Percentiles rank a stretch among this genome's conserved stretches.
Conservation (phyloP, 495 filamentous ascomycete species). For the Talaromyces ruber region DNA sequence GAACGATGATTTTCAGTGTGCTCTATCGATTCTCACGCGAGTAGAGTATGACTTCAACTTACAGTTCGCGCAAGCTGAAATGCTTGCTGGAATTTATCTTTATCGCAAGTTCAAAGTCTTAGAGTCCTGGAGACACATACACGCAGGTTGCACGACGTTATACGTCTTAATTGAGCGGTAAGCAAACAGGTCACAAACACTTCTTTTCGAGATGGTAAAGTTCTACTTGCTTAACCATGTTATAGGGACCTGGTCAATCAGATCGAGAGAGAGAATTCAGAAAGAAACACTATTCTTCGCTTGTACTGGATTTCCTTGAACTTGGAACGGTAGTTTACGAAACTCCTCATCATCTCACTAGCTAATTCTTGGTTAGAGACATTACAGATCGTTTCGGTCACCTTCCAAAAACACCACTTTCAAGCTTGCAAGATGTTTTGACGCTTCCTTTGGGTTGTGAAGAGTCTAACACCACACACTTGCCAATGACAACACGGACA, state of each 20-base stretch:
- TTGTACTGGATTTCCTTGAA: not conserved
- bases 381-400: not conserved
- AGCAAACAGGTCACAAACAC: not conserved
- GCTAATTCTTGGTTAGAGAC: not conserved
- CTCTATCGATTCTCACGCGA: not conserved
- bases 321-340: not conserved
- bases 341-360: not conserved
- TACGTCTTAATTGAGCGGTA: not conserved
- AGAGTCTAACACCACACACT: not conserved
- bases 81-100: not conserved
- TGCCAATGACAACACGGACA: not conserved
- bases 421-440: not conserved
- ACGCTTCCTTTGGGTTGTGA: not conserved
- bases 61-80: not conserved
- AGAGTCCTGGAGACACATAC: not conserved
- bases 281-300: not conserved
- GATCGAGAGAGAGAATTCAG: not conserved
- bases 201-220: too few relatives aligned
- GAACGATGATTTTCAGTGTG: not conserved
- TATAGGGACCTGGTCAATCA: not conserved
- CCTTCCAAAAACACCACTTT: not conserved
- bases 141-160: not conserved
- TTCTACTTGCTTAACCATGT: too few relatives aligned
- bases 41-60: not conserved
- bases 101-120: not conserved